These are phyloP conservation scores for Diddensiella santjacobensis DNA, from an alignment of 805 yeast species.

Conservation along the genomic window DNA sequence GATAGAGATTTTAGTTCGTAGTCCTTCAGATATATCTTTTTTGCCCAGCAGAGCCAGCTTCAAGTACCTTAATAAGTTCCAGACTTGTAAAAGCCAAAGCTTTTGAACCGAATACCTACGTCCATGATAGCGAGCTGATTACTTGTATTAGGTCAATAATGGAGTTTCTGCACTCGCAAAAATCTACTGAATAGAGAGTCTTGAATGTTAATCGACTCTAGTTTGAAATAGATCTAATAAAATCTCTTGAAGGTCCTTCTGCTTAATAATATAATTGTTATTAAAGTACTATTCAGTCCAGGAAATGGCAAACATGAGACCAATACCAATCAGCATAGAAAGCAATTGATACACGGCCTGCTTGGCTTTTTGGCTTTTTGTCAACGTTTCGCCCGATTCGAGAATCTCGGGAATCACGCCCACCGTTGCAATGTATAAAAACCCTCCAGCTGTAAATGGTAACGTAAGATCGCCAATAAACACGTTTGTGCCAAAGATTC, in stretches of 20 bases:
- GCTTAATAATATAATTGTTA: too few relatives aligned
- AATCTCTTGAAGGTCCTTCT: too few relatives aligned
- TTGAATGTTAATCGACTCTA: too few relatives aligned
- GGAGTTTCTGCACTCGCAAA: neutral
- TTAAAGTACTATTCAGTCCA: slow-evolving; percentile 46
- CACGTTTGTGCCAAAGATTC: slow-evolving; percentile 51
- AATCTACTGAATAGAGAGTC: too few relatives aligned
- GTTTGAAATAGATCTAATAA: too few relatives aligned
- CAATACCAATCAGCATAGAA: slow-evolving; percentile 52
- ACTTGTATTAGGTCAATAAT: neutral
- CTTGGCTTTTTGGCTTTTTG: slow-evolving; percentile 38
- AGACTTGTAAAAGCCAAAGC: too few relatives aligned
- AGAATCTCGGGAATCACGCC: slow-evolving; percentile 74
- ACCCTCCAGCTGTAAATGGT: slow-evolving; percentile 76
- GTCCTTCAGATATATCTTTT: too few relatives aligned
- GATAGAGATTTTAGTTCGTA: too few relatives aligned
- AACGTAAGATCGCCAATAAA: slow-evolving; percentile 49
- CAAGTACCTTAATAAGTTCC: too few relatives aligned
- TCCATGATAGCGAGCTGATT: too few relatives aligned
- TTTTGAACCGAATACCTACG: too few relatives aligned
- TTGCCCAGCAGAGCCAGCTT: too few relatives aligned
- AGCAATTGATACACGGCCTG: slow-evolving; percentile 46
- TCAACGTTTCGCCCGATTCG: slow-evolving; percentile 36
- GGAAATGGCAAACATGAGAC: slow-evolving; percentile 52
- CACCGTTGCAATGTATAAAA: slow-evolving; percentile 66